Conservation (phyloP, 805 yeast genomes). For the Komagataella ulmi region DNA sequence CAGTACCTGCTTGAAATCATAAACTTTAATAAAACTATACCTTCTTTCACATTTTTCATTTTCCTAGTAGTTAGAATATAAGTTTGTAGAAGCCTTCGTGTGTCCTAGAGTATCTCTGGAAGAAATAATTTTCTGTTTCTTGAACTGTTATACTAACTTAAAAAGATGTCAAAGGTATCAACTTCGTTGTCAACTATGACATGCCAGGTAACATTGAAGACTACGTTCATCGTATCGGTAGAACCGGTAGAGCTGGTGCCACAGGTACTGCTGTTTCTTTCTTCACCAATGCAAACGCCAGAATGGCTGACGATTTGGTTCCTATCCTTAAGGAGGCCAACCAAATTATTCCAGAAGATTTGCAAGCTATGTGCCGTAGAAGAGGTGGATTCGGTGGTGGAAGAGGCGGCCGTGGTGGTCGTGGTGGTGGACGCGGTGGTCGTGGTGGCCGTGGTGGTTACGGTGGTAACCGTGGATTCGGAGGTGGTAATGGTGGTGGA, state of each 20-base stretch:
- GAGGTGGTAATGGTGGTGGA: constrained; percentile 21
- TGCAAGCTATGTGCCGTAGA: constrained; percentile 65
- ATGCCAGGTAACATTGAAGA: constrained; percentile 98
- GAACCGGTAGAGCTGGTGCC: constrained; percentile 99
- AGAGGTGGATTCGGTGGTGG: constrained; percentile 46
- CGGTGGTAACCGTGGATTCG: constrained; percentile 10
- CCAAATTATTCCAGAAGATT: constrained; percentile 74
- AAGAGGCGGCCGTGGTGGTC: constrained; percentile 43
- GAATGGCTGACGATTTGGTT: constrained; percentile 82
- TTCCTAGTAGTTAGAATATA: neutral
- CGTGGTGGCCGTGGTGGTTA: constrained; percentile 30
- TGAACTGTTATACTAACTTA: constrained; percentile 1
- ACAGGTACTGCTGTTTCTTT: constrained; percentile 91
- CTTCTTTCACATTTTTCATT: neutral
- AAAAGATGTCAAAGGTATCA: constrained; percentile 95
- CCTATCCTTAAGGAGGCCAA: constrained; percentile 91
- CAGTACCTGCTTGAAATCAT: neutral
- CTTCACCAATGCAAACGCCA: constrained; percentile 79
- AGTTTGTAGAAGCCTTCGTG: neutral
- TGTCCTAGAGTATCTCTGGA: neutral
- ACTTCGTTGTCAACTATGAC: constrained; percentile 86
- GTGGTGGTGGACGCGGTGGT: constrained; percentile 34
- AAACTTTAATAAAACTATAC: neutral
- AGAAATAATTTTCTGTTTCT: neutral
- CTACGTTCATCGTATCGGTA: constrained; percentile 97